Evolutionary conservation across 176 grass and related monocot genomes (phyloP), one percentile per base, ranked within the genome.

Genomic region (Cenchrus americanus): DNA sequence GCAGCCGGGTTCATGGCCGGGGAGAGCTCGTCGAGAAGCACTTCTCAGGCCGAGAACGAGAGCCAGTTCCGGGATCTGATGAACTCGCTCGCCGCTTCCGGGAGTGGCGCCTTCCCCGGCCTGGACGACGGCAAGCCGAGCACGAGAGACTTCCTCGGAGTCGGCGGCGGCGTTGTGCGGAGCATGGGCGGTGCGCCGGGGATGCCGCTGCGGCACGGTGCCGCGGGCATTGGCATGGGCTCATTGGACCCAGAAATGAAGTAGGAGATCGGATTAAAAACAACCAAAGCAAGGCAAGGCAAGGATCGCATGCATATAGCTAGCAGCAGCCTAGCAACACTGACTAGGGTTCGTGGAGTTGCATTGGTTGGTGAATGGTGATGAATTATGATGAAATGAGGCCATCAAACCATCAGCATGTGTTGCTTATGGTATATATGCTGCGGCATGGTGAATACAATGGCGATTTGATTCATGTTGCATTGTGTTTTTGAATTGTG

Each of bases 101-200:
- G 69, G 17, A 77, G 57, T 37, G 60, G 90, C 2, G 71, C 62
- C 5, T 87, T 87, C 69, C 61, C 77, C 49, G 85, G 60, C 59
- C 50, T 88, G 73, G 90, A 89, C 44, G 87, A 87, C 22, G 10
- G 84, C 64, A 92, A 89, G 84, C 78, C 77, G 53, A 87, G 90
- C 69, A 97, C 94, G 18, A 91, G 94, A 24, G 94, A 97, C 65
- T 97, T 97, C 81, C 91, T 97, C 9, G 94, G 94, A 21, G 91
- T 94, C 60, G 89, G 91, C 8, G 83, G 75, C 74, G 77, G 80
- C 85, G 88, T 92, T 50, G 62, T 94, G 64, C 87, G 89, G 48
- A 77, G 83, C 66, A 82, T 93, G 54, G 69, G 51, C 44, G 75
- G 83, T 50, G 80, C 58, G 24, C 54, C 59, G 7, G 87, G 69